phyloP scores from a whole-genome alignment of 768 basidiomycete genomes.

The Suillus paluster region DNA sequence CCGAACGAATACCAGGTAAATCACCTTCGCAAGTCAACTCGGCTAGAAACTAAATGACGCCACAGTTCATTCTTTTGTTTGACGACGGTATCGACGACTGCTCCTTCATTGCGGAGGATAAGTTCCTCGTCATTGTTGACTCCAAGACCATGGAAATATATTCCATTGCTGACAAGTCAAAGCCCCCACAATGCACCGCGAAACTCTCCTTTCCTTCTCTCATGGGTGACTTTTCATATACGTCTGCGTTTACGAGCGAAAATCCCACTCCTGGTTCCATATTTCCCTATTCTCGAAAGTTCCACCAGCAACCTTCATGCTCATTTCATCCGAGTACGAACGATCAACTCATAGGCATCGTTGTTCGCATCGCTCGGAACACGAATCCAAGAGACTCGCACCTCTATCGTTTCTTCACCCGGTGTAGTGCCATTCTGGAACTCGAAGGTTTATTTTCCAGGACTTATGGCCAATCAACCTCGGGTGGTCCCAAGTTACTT shows the following conservation, averaged over 20 bases:
- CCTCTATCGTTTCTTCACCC: conserved; percentile 55
- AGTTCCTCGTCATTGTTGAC: conserved; percentile 52
- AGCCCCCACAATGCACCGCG: conserved; percentile 39
- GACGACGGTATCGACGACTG: conserved; percentile 56
- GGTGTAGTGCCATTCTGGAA: conserved; percentile 45
- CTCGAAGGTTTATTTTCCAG: conserved; percentile 11
- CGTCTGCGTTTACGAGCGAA: conserved; percentile 47
- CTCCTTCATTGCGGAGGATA: conserved; percentile 48
- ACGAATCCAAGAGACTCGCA: conserved; percentile 45
- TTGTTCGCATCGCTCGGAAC: conserved; percentile 48
- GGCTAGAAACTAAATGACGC: not conserved
- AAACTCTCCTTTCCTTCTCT: conserved; percentile 49
- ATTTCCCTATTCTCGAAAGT: conserved; percentile 9
- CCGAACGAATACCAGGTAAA: conserved; percentile 40
- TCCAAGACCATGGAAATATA: conserved; percentile 54
- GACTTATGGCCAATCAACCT: not conserved
- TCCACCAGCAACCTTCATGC: not conserved
- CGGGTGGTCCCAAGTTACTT: conserved; percentile 31
- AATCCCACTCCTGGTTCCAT: not conserved
- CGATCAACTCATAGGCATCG: conserved; percentile 56
- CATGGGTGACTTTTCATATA: conserved; percentile 50
- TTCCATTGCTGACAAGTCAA: conserved; percentile 39
- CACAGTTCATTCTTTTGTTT: conserved; percentile 47
- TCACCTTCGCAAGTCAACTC: conserved; percentile 6
- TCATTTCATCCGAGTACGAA: conserved; percentile 48